Evolutionary conservation across 768 basidiomycete genomes (phyloP).

Genomic region (Butyriboletus loyo): DNA sequence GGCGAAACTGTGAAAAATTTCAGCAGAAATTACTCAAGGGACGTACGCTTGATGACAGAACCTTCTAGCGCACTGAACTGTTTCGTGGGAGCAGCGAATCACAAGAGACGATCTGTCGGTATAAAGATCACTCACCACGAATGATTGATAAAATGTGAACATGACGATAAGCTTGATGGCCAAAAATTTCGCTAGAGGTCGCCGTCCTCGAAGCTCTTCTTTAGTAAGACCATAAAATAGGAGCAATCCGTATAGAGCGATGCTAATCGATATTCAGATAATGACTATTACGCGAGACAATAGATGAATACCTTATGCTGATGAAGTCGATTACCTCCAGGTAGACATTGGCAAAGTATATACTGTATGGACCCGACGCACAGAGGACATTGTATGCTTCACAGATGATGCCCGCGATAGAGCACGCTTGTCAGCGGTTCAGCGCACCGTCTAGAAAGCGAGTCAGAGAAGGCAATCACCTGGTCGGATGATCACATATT

Average conservation of each 20-base stretch:
- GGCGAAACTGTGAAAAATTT: background rate
- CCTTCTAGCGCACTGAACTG: conserved; percentile 68
- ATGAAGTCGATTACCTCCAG: conserved; percentile 72
- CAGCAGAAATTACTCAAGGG: background rate
- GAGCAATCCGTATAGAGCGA: conserved; percentile 84
- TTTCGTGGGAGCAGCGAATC: conserved; percentile 1
- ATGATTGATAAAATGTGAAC: conserved; percentile 86
- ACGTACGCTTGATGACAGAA: conserved; percentile 61
- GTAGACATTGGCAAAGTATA: conserved; percentile 65
- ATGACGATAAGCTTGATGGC: conserved; percentile 85
- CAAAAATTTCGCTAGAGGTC: conserved; percentile 83
- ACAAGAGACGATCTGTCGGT: background rate
- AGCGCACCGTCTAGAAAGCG: background rate
- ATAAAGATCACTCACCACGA: conserved; percentile 49
- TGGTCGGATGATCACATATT: conserved; percentile 79
- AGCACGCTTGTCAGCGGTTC: conserved; percentile 24
- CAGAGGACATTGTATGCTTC: conserved; percentile 70
- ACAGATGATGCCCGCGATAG: conserved; percentile 78
- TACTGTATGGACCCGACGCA: conserved; percentile 53
- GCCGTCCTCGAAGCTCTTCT: conserved; percentile 71
- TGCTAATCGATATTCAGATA: conserved; percentile 35
- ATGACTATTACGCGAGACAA: background rate
- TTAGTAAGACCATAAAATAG: conserved; percentile 80
- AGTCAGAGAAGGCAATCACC: conserved; percentile 22
- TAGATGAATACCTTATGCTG: conserved; percentile 64